These are phyloP conservation scores for Aspergillus terreus DNA, from an alignment of 2,329 filamentous ascomycete species.

Conservation along the genomic window DNA sequence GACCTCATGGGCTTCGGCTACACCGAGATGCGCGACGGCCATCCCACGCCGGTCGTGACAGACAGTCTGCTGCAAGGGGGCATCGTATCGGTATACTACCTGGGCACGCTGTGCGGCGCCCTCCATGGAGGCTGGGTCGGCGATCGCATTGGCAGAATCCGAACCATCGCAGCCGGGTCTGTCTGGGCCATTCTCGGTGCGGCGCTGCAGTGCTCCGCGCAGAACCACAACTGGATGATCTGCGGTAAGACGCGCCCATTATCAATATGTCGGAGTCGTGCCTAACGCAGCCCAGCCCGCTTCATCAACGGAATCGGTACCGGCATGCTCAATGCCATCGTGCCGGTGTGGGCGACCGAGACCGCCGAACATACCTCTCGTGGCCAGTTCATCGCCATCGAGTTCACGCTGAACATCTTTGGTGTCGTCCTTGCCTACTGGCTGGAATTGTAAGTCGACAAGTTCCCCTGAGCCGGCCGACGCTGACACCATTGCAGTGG, in stretches of 20 bases:
- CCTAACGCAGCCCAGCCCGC: conserved; percentile 40
- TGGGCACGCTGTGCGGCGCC: conserved; percentile 62
- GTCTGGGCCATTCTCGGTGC: conserved; percentile 60
- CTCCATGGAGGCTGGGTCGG: conserved; percentile 62
- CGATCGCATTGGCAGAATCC: conserved; percentile 60
- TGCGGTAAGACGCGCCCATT: conserved; percentile 46
- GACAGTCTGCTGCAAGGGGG: conserved; percentile 60
- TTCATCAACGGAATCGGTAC: conserved; percentile 64
- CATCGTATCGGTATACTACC: conserved; percentile 57
- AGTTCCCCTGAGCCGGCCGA: too few species aligned
- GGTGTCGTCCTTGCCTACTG: conserved; percentile 64
- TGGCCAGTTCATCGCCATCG: conserved; percentile 66
- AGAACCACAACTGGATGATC: conserved; percentile 68
- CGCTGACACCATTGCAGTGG: conserved; percentile 35
- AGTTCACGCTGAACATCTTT: conserved; percentile 71
- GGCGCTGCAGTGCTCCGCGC: conserved; percentile 60
- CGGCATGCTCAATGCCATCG: conserved; percentile 66
- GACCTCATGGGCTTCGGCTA: conserved; percentile 64
- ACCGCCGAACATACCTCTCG: conserved; percentile 64
- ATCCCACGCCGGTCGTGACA: conserved; percentile 52
- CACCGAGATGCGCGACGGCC: conserved; percentile 45
- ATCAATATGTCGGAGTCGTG: background rate
- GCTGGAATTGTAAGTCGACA: conserved; percentile 47
- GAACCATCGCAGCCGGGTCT: conserved; percentile 59
- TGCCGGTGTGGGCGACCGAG: conserved; percentile 69